Percentiles rank a stretch among this genome's conserved stretches.
phyloP scores from a whole-genome alignment of 371 early-diverging fungal genomes.

The Saksenaea vasiformis region DNA sequence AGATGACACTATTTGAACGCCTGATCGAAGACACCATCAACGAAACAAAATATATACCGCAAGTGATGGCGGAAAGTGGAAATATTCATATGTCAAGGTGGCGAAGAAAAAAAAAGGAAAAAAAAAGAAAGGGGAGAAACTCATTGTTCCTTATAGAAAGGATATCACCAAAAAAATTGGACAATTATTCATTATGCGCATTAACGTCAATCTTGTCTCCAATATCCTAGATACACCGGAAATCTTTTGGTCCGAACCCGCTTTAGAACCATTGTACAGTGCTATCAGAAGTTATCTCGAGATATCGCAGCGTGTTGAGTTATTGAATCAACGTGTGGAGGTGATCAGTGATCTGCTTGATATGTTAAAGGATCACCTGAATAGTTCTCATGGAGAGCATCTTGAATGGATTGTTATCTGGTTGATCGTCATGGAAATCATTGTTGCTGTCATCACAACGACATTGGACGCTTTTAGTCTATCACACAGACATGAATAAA shows the following conservation, averaged over 20 bases:
- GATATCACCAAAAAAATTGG: constrained; percentile 63
- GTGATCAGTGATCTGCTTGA: constrained; percentile 70
- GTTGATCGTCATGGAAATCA: constrained; percentile 78
- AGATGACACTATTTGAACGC: constrained; percentile 76
- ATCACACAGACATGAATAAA: constrained; percentile 15
- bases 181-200: constrained; percentile 77
- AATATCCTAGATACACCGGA: constrained; percentile 83
- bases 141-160: constrained; percentile 29
- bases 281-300: constrained; percentile 77
- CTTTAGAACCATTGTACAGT: constrained; percentile 71
- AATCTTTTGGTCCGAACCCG: constrained; percentile 82
- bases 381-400: constrained; percentile 61
- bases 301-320: constrained; percentile 71
- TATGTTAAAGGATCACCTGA: constrained; percentile 71
- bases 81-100: constrained; percentile 69
- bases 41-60: constrained; percentile 78
- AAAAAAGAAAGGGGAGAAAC: not conserved
- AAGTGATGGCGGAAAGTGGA: constrained; percentile 76
- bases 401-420: constrained; percentile 86
- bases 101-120: not conserved
- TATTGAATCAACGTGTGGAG: constrained; percentile 50
- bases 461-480: constrained; percentile 71
- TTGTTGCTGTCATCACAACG: constrained; percentile 80
- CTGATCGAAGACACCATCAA: constrained; percentile 79
- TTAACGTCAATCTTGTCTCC: constrained; percentile 82